Evolutionary conservation across 2,329 filamentous ascomycete genomes (phyloP).

Genomic region (Reticulascus tulasneorum): DNA sequence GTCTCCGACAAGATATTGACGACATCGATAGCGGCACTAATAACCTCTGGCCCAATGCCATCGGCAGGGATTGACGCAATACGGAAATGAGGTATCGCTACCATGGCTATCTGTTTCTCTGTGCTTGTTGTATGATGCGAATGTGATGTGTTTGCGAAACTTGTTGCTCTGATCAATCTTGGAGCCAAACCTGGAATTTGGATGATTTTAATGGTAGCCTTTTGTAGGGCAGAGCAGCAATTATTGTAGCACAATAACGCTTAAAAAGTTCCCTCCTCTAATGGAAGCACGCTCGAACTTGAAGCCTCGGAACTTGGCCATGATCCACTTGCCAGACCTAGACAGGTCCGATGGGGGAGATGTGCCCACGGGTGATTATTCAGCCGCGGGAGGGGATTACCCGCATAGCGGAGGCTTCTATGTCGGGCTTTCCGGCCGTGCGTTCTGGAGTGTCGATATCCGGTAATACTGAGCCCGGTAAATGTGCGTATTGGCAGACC

Average conservation of each 20-base stretch:
- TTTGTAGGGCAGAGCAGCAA: too few species aligned
- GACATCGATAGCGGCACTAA: conserved; percentile 41
- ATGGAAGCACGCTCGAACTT: too few species aligned
- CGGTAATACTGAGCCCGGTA: too few species aligned
- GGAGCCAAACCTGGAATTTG: background rate
- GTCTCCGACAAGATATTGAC: conserved; percentile 49
- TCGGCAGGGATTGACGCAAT: conserved; percentile 67
- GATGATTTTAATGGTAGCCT: background rate
- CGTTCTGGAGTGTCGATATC: too few species aligned
- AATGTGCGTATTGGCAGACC: conserved; percentile 13
- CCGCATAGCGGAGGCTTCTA: too few species aligned
- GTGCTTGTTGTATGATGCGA: background rate
- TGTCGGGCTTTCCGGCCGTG: too few species aligned
- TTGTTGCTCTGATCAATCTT: background rate
- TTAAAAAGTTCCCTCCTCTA: too few species aligned
- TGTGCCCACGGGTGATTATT: conserved; percentile 4
- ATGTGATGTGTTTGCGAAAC: background rate
- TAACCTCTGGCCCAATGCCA: conserved; percentile 66
- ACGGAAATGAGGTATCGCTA: conserved; percentile 7
- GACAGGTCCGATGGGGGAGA: background rate
- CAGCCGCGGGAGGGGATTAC: conserved; percentile 1
- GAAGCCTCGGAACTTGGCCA: background rate
- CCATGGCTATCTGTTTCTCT: background rate
- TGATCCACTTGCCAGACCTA: too few species aligned
- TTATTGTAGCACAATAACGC: too few species aligned